phyloP scores from a whole-genome alignment of 306 rosid species.

The Fagus sylvatica region DNA sequence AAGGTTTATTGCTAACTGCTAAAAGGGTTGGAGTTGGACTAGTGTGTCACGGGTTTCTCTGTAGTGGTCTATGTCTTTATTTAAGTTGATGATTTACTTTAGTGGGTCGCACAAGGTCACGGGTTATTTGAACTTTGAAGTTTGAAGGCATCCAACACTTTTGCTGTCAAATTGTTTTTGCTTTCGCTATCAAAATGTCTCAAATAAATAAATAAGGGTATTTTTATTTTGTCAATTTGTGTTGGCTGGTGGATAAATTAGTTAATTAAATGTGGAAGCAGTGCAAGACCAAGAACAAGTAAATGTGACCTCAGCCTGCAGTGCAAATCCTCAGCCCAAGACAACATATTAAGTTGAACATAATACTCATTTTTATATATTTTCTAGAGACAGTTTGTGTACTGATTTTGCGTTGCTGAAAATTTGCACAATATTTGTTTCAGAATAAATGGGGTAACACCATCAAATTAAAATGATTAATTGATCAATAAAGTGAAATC shows the following conservation, averaged over 20 bases:
- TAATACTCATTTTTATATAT: too few species aligned
- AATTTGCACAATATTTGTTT: too few species aligned
- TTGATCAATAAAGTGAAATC: too few species aligned
- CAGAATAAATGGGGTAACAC: too few species aligned
- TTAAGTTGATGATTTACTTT: not conserved
- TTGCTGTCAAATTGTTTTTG: not conserved
- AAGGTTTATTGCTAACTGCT: constrained; percentile 29
- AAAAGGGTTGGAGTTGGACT: constrained; percentile 8
- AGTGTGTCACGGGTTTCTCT: constrained; percentile 29
- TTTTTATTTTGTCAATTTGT: not conserved
- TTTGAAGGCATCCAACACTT: not conserved
- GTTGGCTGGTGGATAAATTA: not conserved
- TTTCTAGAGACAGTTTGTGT: too few species aligned
- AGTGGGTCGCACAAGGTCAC: constrained; percentile 30
- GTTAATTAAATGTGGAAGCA: too few species aligned
- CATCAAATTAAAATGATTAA: too few species aligned
- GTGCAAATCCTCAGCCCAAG: too few species aligned
- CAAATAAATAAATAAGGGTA: not conserved
- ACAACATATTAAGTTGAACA: too few species aligned
- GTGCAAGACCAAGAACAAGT: too few species aligned
- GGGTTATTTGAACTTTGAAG: constrained; percentile 18
- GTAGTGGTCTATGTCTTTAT: constrained; percentile 20
- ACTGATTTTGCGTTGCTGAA: too few species aligned
- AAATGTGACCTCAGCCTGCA: too few species aligned
- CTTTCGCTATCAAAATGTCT: not conserved